Base-by-base conservation (phyloP, 176 grass and related monocot species). In the Carex kokanica region DNA sequence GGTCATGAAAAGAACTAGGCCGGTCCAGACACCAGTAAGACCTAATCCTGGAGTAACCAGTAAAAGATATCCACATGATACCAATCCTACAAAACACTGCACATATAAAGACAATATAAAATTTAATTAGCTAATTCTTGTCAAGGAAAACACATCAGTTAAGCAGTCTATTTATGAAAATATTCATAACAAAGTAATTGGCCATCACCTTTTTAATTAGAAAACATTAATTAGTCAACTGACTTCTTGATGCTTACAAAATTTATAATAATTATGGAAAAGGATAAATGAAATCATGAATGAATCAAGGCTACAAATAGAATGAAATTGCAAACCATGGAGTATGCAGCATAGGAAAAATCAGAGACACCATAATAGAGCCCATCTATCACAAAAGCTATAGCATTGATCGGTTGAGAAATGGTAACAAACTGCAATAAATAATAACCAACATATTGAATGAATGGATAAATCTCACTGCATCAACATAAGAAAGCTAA, bases 301-400 rank as follows among this genome's bases (percentile, higher is more conserved):
- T 11, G 54, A 20, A 16, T 8, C 61, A 75, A 40, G 31, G 16
- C 23, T 72, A 32, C 16, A 29, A 32, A 13, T 56, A 65, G 1
- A 72, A 66, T 56, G 53, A 72, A 53, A 75, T 61, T 88, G 29
- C 64, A 58, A 40, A 94, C 95, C 86, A 72, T 93, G 8, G 95
- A 98, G 77, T 98, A 94, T 68, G 95, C 95, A 25, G 95, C 95
- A 70, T 90, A 94, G 8, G 87, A 84, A 40, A 98, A 98, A 65
- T 98, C 95, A 67, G 86, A 98, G 81, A 98, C 90, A 74, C 92
- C 95, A 53, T 94, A 97, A 78, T 97, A 94, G 27, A 97, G 92
- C 20, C 92, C 94, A 73, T 97, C 94, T 0, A 74, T 80, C 58
- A 97, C 94, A 83, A 97, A 98, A 70, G 95, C 95, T 83, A 94